Percentiles rank a stretch among this genome's conserved stretches.
phyloP scores from a whole-genome alignment of 139 green algal genomes.

The Zygnema cylindricum region DNA sequence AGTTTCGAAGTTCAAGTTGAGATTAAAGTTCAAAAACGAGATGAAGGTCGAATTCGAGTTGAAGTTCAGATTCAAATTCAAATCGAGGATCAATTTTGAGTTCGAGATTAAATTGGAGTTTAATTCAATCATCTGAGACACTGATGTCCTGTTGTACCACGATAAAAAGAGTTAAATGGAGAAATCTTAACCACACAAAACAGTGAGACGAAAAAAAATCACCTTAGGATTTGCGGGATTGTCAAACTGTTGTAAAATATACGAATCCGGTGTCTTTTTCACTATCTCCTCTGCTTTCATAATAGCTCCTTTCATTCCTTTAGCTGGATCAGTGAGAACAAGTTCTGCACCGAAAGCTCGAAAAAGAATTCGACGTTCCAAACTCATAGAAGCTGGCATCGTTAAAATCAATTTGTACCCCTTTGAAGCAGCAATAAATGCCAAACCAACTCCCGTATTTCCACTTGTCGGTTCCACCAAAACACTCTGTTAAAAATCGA shows the following conservation, averaged over 20 bases:
- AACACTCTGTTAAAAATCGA: conserved; percentile 69
- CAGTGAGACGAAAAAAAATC: no score
- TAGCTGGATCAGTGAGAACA: conserved; percentile 70
- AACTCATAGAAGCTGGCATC: conserved; percentile 97
- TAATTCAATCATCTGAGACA: no score
- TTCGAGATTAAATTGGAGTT: no score
- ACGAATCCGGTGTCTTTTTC: conserved; percentile 75
- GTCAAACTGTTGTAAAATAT: conserved; percentile 99
- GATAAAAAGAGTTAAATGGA: no score
- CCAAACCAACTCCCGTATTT: conserved; percentile 96
- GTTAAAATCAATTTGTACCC: conserved; percentile 97
- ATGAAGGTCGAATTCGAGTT: background rate
- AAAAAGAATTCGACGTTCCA: conserved; percentile 93
- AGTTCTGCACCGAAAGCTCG: conserved; percentile 76
- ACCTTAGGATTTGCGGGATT: conserved; percentile 90
- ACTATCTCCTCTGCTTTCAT: conserved; percentile 91
- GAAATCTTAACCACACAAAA: no score
- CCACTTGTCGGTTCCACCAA: conserved; percentile 94
- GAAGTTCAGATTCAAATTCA: background rate
- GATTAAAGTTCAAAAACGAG: background rate
- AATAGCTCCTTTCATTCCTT: conserved; percentile 89
- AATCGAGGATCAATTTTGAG: background rate
- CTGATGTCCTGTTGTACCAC: no score
- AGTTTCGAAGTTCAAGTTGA: background rate
- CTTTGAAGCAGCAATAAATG: conserved; percentile 90